phyloP scores from a whole-genome alignment of 2,329 filamentous ascomycete genomes.

The Colletotrichum acutatum region DNA sequence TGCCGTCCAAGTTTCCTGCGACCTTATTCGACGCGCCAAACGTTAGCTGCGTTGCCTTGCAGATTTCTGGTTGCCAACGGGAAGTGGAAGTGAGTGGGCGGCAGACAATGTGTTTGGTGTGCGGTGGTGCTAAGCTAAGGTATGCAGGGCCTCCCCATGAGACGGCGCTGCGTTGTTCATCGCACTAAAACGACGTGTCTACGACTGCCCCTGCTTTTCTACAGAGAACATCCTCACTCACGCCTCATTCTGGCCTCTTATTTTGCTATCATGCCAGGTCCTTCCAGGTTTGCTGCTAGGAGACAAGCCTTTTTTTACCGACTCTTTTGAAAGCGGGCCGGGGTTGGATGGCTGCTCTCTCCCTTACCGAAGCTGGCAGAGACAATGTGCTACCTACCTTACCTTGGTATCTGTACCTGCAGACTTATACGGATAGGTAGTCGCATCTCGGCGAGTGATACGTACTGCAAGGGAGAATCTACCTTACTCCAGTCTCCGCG shows the following conservation, averaged over 20 bases:
- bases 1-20: not conserved
- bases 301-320: constrained; percentile 23
- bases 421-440: not conserved
- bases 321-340: not conserved
- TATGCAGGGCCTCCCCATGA: constrained; percentile 16
- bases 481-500: not conserved
- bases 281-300: constrained; percentile 17
- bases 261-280: not conserved
- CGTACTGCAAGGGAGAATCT: not conserved
- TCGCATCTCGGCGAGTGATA: constrained; percentile 13
- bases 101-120: not conserved
- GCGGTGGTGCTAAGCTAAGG: not conserved
- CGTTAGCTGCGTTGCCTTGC: constrained; percentile 29
- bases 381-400: not conserved
- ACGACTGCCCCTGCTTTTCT: not conserved
- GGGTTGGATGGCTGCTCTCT: not conserved
- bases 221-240: not conserved
- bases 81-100: not conserved
- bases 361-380: not conserved
- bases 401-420: not conserved
- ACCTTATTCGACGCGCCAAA: constrained; percentile 11
- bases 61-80: constrained; percentile 18
- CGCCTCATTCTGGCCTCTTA: not conserved
- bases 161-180: constrained; percentile 11
- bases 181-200: constrained; percentile 3